Evolutionary conservation across 805 yeast species (phyloP).

Genomic region (Starmerella ratchasimensis): DNA sequence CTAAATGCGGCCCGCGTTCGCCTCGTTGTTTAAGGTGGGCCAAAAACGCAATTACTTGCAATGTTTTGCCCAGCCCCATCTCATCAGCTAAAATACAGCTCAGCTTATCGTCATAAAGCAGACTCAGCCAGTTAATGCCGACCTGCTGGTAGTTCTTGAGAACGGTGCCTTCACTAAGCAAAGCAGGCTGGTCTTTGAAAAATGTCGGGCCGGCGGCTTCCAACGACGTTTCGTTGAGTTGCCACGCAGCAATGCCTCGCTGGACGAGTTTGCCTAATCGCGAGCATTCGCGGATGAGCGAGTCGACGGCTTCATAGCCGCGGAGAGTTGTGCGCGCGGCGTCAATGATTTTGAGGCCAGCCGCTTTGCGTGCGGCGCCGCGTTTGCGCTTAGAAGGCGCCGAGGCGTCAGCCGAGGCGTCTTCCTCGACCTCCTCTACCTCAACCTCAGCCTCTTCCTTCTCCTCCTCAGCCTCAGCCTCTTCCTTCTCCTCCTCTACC

Average conservation of each 20-base stretch:
- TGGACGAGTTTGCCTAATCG: conserved; percentile 60
- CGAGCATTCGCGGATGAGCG: conserved; percentile 74
- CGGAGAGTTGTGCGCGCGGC: conserved; percentile 54
- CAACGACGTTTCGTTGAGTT: conserved; percentile 54
- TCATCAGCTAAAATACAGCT: conserved; percentile 96
- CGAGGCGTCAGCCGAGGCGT: conserved; percentile 17
- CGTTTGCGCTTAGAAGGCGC: conserved; percentile 26
- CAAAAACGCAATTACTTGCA: conserved; percentile 87
- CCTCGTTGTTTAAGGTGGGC: conserved; percentile 65
- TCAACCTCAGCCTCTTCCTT: no score
- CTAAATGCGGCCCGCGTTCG: conserved; percentile 70
- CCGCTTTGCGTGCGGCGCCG: conserved; percentile 37
- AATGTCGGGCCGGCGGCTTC: conserved; percentile 31
- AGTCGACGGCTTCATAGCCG: conserved; percentile 90
- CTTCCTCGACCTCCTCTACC: no score
- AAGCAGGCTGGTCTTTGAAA: conserved; percentile 56
- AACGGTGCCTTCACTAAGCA: conserved; percentile 47
- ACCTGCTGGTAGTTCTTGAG: conserved; percentile 88
- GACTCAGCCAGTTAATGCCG: conserved; percentile 87
- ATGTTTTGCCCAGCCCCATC: conserved; percentile 93
- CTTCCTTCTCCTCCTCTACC: background rate
- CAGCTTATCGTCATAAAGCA: conserved; percentile 61
- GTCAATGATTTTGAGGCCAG: conserved; percentile 64
- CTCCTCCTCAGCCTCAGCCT: no score
- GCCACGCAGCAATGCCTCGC: conserved; percentile 71